phyloP scores from a whole-genome alignment of 352 stramenopile species.

The Nothophytophthora sp. region DNA sequence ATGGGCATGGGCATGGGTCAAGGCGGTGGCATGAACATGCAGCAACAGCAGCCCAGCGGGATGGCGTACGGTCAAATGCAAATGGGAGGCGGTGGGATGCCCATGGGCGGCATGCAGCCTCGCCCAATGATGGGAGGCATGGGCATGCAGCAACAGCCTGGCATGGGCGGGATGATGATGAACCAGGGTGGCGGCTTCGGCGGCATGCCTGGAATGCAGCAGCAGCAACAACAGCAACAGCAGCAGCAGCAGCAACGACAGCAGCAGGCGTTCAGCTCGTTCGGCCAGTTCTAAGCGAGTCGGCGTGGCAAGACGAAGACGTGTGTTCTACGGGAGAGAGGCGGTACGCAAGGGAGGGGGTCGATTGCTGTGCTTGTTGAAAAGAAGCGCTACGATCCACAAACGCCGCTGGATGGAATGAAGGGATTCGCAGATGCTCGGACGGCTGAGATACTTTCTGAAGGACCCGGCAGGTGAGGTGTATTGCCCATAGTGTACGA shows the following conservation, averaged over 20 bases:
- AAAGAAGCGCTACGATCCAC: too few species aligned
- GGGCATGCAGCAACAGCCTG: conserved; percentile 28
- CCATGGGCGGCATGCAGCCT: conserved; percentile 42
- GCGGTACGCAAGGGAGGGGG: too few species aligned
- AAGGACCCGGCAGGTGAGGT: too few species aligned
- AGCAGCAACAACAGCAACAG: conserved; percentile 44
- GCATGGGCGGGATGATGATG: conserved; percentile 75
- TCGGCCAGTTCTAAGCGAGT: conserved; percentile 39
- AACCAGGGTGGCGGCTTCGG: conserved; percentile 46
- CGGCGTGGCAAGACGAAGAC: not conserved
- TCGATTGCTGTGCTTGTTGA: conserved; percentile 5
- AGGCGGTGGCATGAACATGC: conserved; percentile 19
- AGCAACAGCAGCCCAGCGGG: conserved; percentile 18
- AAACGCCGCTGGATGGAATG: conserved; percentile 11
- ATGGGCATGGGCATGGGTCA: conserved; percentile 25
- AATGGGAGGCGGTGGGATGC: conserved; percentile 36
- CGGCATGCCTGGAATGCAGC: conserved; percentile 46
- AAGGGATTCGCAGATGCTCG: conserved; percentile 7
- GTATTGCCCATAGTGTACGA: too few species aligned
- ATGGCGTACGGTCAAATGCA: conserved; percentile 40
- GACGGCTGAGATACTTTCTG: conserved; percentile 19
- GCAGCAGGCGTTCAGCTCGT: conserved; percentile 62
- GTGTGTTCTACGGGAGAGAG: conserved; percentile 11
- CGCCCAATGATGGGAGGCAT: conserved; percentile 7
- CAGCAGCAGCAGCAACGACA: conserved; percentile 54